Evolutionary conservation across 805 yeast species (phyloP).

Genomic region (Saturnispora serradocipensis): DNA sequence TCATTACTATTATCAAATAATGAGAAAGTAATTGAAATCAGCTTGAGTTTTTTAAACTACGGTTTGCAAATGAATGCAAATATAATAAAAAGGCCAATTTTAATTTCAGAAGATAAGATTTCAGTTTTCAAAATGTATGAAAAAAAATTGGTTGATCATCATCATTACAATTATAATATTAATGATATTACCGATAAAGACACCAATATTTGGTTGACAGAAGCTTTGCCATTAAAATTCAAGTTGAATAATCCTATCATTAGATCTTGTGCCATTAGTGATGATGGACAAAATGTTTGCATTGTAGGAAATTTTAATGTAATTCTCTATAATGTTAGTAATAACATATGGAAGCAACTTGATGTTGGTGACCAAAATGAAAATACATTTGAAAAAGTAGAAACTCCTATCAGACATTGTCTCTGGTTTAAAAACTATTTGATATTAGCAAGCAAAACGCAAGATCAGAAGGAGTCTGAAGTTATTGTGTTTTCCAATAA

Average conservation of each 20-base stretch:
- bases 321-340: slow-evolving; percentile 30
- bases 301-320: slow-evolving; percentile 41
- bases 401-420: slow-evolving; percentile 29
- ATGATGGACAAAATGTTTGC: slow-evolving; percentile 41
- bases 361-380: slow-evolving; percentile 23
- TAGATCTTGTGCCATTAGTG: slow-evolving; percentile 32
- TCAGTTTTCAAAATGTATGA: slow-evolving; percentile 39
- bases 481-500: slow-evolving; percentile 22
- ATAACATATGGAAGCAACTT: slow-evolving; percentile 40
- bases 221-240: slow-evolving; percentile 37
- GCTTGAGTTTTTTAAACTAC: slow-evolving; percentile 20
- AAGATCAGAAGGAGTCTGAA: slow-evolving; percentile 22
- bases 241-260: slow-evolving; percentile 36
- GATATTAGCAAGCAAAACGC: slow-evolving; percentile 21
- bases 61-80: slow-evolving; percentile 18
- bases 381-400: slow-evolving; percentile 17
- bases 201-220: slow-evolving; percentile 37
- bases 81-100: slow-evolving; percentile 31
- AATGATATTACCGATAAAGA: slow-evolving; percentile 26
- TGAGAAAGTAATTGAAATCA: slow-evolving; percentile 24
- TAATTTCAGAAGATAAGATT: slow-evolving; percentile 32
- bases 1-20: slow-evolving; percentile 26
- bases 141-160: slow-evolving; percentile 32
- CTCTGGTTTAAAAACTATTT: slow-evolving; percentile 29
- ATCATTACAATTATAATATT: slow-evolving; percentile 19